These are phyloP conservation scores for Fraxinus quadrangulata DNA, from an alignment of 257 asterid genomes.

Conservation along the genomic window DNA sequence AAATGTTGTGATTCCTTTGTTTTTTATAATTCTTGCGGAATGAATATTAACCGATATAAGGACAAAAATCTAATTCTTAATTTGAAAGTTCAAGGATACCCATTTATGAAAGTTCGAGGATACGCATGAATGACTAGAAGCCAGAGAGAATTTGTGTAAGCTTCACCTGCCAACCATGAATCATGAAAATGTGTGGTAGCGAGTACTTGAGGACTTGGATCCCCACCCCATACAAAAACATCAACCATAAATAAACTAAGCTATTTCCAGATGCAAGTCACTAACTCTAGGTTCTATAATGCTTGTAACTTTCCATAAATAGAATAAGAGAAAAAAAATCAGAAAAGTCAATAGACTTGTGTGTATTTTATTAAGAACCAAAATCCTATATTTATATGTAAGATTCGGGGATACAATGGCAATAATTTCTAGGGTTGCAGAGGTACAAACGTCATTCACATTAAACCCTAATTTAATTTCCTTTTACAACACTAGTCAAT, in stretches of 20 bases:
- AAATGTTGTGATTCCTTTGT: not conserved
- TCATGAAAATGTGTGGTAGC: not conserved
- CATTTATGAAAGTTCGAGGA: too few species aligned
- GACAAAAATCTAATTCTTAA: not conserved
- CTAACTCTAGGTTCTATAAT: not conserved
- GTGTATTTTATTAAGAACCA: too few species aligned
- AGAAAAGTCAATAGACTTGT: too few species aligned
- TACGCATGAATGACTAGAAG: not conserved
- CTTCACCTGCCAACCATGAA: not conserved
- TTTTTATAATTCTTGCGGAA: not conserved
- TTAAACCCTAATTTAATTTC: too few species aligned
- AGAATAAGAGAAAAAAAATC: too few species aligned
- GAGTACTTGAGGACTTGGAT: not conserved
- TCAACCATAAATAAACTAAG: not conserved
- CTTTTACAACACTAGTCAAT: too few species aligned
- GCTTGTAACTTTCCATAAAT: not conserved
- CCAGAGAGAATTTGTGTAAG: not conserved
- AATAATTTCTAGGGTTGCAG: too few species aligned
- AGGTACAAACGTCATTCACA: too few species aligned
- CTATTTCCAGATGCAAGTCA: not conserved
- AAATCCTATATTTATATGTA: too few species aligned
- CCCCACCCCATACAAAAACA: not conserved
- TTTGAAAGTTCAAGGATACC: not conserved
- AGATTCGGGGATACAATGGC: too few species aligned
- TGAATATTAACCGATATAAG: not conserved